Conservation (phyloP, 2,329 filamentous ascomycete genomes). For the Exophiala sp. region DNA sequence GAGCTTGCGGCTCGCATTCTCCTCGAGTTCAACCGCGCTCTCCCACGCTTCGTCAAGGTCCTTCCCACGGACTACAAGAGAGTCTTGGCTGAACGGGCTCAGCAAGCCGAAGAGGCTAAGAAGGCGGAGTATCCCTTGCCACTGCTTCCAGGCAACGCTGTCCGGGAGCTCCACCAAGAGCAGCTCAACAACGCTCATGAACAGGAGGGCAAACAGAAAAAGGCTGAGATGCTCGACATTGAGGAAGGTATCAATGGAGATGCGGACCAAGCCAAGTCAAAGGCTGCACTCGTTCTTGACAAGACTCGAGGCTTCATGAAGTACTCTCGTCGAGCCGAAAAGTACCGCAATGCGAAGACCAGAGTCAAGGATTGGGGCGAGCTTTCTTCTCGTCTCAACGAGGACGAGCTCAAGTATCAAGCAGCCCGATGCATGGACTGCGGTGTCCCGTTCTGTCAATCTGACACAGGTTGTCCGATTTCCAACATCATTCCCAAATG, state of each 20-base stretch:
- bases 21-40: conserved; percentile 89
- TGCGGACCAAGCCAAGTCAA: conserved; percentile 80
- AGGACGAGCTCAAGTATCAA: conserved; percentile 96
- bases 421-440: conserved; percentile 98
- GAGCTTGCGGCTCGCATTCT: conserved; percentile 89
- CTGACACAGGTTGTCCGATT: conserved; percentile 91
- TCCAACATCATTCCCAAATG: conserved; percentile 97
- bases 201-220: conserved; percentile 64
- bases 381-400: conserved; percentile 78
- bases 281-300: conserved; percentile 86
- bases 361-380: conserved; percentile 92
- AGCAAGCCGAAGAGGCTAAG: conserved; percentile 80
- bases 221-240: conserved; percentile 74
- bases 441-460: conserved; percentile 96
- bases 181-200: conserved; percentile 55
- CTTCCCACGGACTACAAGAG: conserved; percentile 95
- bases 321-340: conserved; percentile 87
- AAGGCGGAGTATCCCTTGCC: conserved; percentile 79
- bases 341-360: conserved; percentile 81
- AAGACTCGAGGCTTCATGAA: conserved; percentile 98
- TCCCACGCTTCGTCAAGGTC: conserved; percentile 89
- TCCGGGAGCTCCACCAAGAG: conserved; percentile 52
- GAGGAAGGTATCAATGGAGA: conserved; percentile 81
- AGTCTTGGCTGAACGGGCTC: conserved; percentile 78
- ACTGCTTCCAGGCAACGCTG: conserved; percentile 64